phyloP scores from a whole-genome alignment of 176 grass and related monocot genomes.

The Bolboschoenus planiculmis region DNA sequence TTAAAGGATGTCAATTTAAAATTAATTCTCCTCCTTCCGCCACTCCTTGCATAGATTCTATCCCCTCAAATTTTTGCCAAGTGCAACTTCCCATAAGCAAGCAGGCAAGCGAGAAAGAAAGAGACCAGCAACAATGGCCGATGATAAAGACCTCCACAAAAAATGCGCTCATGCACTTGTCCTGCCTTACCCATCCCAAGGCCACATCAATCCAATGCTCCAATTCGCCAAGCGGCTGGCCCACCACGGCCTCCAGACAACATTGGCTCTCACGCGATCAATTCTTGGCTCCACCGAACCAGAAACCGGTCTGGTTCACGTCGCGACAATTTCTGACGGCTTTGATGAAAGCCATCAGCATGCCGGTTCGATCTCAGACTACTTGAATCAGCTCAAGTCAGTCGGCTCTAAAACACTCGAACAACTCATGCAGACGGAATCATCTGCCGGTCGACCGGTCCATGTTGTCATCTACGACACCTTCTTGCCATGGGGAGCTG shows the following conservation, averaged over 20 bases:
- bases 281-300: constrained; percentile 36
- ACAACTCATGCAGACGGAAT: constrained; percentile 41
- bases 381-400: constrained; percentile 41
- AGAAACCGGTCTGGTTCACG: neutral
- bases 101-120: too few species aligned
- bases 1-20: too few species aligned
- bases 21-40: too few species aligned
- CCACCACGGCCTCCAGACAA: constrained; percentile 41
- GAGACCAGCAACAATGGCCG: neutral
- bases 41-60: neutral
- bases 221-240: constrained; percentile 66
- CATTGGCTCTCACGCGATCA: constrained; percentile 48
- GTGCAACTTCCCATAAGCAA: neutral
- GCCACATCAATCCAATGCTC: constrained; percentile 79
- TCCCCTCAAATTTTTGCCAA: neutral
- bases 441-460: constrained; percentile 28
- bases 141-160: neutral
- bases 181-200: constrained; percentile 74
- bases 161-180: constrained; percentile 28
- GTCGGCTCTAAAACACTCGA: constrained; percentile 37
- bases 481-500: constrained; percentile 48
- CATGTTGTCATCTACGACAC: constrained; percentile 54
- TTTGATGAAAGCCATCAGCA: constrained; percentile 37
- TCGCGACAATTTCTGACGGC: constrained; percentile 68
- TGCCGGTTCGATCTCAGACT: constrained; percentile 25